Evolutionary conservation across 1,284 basidiomycete genomes (phyloP), one percentile per base, ranked within the genome.

Genomic region (Lignosus rhinocerotis): DNA sequence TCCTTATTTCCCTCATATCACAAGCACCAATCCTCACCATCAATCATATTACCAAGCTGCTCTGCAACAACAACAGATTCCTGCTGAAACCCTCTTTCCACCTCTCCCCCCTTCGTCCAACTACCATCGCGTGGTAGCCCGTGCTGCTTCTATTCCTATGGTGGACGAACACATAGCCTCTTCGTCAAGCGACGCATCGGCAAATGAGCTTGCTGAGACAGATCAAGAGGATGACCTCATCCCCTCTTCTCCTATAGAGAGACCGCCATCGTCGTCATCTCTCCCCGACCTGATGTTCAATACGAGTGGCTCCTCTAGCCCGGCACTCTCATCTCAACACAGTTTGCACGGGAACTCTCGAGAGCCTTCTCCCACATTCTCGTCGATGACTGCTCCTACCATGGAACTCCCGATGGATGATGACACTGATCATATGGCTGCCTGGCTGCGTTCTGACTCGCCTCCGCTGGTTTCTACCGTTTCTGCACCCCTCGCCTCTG

Each of bases 1-100:
- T 50, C 82, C 84, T 6, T 73, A 82, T 53, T 87, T 87, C 64
- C 62, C 81, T 80, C 21, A 75, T 77, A 9, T 76, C 77, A 12
- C 55, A 2, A 80, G 81, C 11, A 77, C 84, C n/a, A 83, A 83
- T 11, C 75, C 80, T 12, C 85, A 89, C 60, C 86, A 87, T 61
- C 86, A 90, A 64, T 81, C 86, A 0, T 89, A 89, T 69, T 87
- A 87, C 68, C 80, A 85, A 56, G 81, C 78, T 50, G 85, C 82
- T 58, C 60, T 65, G 16, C 62, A 68, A 31, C 72, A 69, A 52
- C 80, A 76, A 45, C 70, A 74, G 30, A 70, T 81, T 16, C 80
- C 83, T 2, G 78, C 83, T 1, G 87, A 87, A 25, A 76, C 88
- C 17, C 81, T 90, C 42, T 90, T 90, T 70, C 88, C 88, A 44